Evolutionary conservation across 495 filamentous ascomycete genomes (phyloP).

Genomic region (Oleoguttula mirabilis): DNA sequence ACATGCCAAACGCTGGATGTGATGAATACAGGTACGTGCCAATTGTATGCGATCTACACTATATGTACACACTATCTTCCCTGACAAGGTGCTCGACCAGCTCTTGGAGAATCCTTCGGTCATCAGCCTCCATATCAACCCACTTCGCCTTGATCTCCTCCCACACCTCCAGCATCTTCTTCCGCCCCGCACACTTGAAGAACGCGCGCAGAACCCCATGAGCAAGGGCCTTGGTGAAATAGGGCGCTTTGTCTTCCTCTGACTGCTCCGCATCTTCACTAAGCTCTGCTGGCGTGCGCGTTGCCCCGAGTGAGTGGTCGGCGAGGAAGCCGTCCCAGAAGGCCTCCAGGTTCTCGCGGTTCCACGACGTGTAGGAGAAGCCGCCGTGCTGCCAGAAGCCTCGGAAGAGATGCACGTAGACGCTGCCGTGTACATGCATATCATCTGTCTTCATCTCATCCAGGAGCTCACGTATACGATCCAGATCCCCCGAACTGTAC

Average conservation of each 20-base stretch:
- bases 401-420: slow-evolving; percentile 48
- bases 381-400: slow-evolving; percentile 64
- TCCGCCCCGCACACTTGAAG: slow-evolving; percentile 12
- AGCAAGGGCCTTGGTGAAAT: slow-evolving; percentile 5
- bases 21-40: too few species aligned
- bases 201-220: slow-evolving; percentile 10
- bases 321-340: slow-evolving; percentile 30
- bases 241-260: slow-evolving; percentile 8
- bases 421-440: slow-evolving; percentile 6
- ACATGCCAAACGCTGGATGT: too few species aligned
- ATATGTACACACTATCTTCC: too few species aligned
- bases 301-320: neutral
- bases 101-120: too few species aligned
- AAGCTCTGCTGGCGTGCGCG: neutral
- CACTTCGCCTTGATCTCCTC: slow-evolving; percentile 11
- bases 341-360: slow-evolving; percentile 40
- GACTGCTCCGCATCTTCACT: neutral
- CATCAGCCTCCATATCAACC: slow-evolving; percentile 8
- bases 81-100: too few species aligned
- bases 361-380: slow-evolving; percentile 51
- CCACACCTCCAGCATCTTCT: slow-evolving; percentile 19
- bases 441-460: slow-evolving; percentile 42
- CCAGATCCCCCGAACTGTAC: slow-evolving; percentile 43
- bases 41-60: too few species aligned
- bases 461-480: slow-evolving; percentile 43